Percentiles rank a stretch among this genome's conserved stretches.
Evolutionary conservation across 129 eudicot genomes (phyloP).

Genomic region (Escallonia herrerae): DNA sequence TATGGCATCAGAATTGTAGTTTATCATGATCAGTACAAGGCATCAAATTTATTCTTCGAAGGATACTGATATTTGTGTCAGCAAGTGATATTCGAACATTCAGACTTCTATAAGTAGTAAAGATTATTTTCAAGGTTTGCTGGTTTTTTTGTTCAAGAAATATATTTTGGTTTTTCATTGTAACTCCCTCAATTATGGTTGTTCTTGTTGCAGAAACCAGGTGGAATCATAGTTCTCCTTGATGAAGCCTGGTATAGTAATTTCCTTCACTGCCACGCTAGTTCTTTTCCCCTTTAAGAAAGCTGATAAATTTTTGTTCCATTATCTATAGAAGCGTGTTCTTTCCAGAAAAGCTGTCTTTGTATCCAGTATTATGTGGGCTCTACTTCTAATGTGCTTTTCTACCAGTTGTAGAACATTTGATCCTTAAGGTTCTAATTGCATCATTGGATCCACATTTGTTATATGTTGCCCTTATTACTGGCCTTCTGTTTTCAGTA

Average conservation of each 20-base stretch:
- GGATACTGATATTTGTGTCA: not conserved
- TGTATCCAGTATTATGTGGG: too few species aligned
- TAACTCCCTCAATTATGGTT: not conserved
- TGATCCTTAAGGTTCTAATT: conserved; percentile 2
- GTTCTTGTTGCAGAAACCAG: conserved; percentile 76
- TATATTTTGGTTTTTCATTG: too few species aligned
- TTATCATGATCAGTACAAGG: not conserved
- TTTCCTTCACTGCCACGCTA: not conserved
- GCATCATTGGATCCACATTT: not conserved
- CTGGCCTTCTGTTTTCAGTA: conserved; percentile 40
- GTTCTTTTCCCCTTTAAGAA: too few species aligned
- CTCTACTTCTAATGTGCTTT: too few species aligned
- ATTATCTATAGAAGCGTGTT: too few species aligned
- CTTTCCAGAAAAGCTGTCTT: too few species aligned
- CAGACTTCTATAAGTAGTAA: not conserved
- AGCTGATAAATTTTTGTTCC: too few species aligned
- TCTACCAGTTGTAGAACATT: not conserved
- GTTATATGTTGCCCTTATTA: not conserved
- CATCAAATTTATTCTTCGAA: not conserved
- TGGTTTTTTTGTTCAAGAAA: not conserved
- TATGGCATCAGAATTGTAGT: not conserved
- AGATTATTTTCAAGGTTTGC: not conserved
- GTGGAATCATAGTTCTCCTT: conserved; percentile 91
- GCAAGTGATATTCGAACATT: not conserved
- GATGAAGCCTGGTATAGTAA: conserved; percentile 93